Conservation (phyloP, 345 rosid species). For the Camelina neglecta region DNA sequence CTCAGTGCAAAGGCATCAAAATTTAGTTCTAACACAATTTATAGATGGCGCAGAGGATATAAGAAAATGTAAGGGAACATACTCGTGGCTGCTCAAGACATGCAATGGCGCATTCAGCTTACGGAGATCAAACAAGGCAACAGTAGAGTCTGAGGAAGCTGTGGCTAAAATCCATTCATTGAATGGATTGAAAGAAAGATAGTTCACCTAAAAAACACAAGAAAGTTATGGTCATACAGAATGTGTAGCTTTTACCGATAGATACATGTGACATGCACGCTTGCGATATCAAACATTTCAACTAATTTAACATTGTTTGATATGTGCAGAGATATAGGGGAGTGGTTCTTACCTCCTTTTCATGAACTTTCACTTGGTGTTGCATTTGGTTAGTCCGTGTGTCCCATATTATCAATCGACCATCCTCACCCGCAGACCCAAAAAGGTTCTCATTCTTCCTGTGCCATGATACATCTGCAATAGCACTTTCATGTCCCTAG, state of each 20-base stretch:
- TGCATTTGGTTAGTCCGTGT: conserved; percentile 70
- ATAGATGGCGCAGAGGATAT: background rate
- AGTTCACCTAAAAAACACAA: conserved; percentile 60
- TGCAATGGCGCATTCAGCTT: conserved; percentile 71
- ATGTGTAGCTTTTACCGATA: background rate
- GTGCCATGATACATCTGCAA: conserved; percentile 94
- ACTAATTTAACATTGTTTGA: background rate
- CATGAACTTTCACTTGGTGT: conserved; percentile 75
- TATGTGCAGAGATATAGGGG: background rate
- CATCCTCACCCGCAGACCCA: conserved; percentile 94
- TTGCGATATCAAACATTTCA: background rate
- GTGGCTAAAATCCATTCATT: conserved; percentile 93
- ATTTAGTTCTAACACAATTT: background rate
- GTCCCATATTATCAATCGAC: conserved; percentile 89
- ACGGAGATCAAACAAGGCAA: conserved; percentile 81
- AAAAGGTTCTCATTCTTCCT: conserved; percentile 76
- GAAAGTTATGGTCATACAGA: conserved; percentile 6
- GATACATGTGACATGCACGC: too few relatives aligned
- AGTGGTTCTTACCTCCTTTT: conserved; percentile 65
- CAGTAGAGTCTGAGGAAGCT: conserved; percentile 86
- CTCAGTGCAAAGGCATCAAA: background rate
- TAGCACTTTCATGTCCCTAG: conserved; percentile 78
- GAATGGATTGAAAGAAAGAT: conserved; percentile 78
- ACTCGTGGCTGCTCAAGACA: conserved; percentile 76
- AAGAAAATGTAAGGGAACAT: conserved; percentile 29